Percentiles rank a stretch among this genome's conserved stretches.
Conservation (phyloP, 1,139 yeast species). For the Saccharomyces hybrid region DNA sequence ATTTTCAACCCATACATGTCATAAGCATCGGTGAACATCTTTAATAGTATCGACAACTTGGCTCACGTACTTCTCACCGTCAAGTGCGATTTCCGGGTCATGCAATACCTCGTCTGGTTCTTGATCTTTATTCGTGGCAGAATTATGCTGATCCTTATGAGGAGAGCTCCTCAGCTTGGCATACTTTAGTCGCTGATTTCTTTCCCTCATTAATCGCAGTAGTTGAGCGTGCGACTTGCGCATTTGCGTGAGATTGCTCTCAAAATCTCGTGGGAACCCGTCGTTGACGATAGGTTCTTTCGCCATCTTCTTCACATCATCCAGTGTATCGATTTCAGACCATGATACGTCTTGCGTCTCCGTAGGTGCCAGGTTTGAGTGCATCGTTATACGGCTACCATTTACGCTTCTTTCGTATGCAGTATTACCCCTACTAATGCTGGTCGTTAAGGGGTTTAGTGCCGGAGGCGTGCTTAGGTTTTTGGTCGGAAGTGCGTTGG, state of each 20-base stretch:
- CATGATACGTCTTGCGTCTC: slow-evolving; percentile 59
- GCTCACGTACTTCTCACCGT: neutral
- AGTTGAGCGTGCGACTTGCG: slow-evolving; percentile 55
- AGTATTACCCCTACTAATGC: neutral
- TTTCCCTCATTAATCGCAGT: slow-evolving; percentile 45
- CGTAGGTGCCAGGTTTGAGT: neutral
- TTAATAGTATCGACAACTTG: neutral
- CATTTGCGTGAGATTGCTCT: slow-evolving; percentile 46
- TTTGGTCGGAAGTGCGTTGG: neutral
- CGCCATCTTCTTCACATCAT: slow-evolving; percentile 67
- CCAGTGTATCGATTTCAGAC: slow-evolving; percentile 83
- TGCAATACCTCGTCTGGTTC: neutral
- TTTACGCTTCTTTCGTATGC: neutral
- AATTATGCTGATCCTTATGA: neutral
- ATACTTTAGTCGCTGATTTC: slow-evolving; percentile 15
- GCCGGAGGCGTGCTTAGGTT: neutral
- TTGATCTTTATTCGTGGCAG: neutral
- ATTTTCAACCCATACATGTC: neutral
- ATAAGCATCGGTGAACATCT: neutral
- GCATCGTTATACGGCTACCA: neutral
- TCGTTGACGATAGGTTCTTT: slow-evolving; percentile 45
- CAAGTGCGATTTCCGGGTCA: neutral
- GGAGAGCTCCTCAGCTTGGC: neutral
- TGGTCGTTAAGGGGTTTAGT: neutral
- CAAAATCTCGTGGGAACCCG: slow-evolving; percentile 51